Evolutionary conservation across 2,329 filamentous ascomycete species (phyloP).

Genomic region (Alternaria sp.): DNA sequence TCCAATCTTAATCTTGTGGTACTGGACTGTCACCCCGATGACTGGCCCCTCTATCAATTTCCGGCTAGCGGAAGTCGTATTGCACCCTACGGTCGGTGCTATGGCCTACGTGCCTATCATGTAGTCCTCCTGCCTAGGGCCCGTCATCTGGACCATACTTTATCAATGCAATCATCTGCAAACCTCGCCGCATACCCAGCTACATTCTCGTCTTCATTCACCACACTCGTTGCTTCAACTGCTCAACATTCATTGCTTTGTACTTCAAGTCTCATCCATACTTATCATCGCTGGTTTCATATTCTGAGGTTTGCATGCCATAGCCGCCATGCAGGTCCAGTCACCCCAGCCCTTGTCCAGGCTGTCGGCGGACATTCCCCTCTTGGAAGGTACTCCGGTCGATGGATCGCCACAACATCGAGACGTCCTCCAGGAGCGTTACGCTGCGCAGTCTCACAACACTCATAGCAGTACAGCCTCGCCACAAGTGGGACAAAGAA

Average conservation of each 20-base stretch:
- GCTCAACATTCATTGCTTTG: conserved; percentile 51
- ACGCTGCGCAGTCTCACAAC: conserved; percentile 49
- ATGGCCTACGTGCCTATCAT: conserved; percentile 28
- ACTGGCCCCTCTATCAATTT: conserved; percentile 30
- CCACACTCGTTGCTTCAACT: conserved; percentile 52
- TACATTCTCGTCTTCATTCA: conserved; percentile 41
- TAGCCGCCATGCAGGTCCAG: conserved; percentile 41
- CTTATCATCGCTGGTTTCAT: conserved; percentile 38
- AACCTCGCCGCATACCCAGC: conserved; percentile 33
- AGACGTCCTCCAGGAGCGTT: conserved; percentile 51
- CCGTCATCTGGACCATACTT: conserved; percentile 29
- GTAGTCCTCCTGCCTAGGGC: conserved; percentile 34
- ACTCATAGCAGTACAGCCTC: conserved; percentile 18
- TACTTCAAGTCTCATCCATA: conserved; percentile 48
- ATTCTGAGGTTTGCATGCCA: conserved; percentile 29
- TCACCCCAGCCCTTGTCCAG: conserved; percentile 45
- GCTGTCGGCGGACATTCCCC: conserved; percentile 52
- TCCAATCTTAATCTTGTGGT: conserved; percentile 42
- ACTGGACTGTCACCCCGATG: conserved; percentile 38
- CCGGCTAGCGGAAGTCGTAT: conserved; percentile 40
- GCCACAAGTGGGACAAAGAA: conserved; percentile 38
- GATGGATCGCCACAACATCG: conserved; percentile 25
- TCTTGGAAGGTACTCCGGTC: conserved; percentile 35
- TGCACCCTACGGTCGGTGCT: conserved; percentile 32
- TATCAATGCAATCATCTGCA: conserved; percentile 39